Evolutionary conservation across 495 filamentous ascomycete species (phyloP).

Genomic region (Penicillium flavigenum): DNA sequence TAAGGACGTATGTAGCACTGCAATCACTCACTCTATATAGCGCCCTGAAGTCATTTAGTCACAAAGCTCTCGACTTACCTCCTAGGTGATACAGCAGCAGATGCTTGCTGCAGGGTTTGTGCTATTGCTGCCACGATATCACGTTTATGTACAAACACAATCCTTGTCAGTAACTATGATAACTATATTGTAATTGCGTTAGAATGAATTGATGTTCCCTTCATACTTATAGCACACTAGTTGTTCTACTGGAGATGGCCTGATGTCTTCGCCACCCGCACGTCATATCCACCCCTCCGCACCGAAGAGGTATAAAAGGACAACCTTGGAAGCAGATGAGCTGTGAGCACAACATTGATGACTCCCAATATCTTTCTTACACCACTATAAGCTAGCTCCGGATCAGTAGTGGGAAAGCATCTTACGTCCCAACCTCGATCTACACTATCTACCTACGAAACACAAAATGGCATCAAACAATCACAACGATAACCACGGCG

Average conservation of each 20-base stretch:
- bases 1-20: background rate
- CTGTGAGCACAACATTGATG: background rate
- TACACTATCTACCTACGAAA: background rate
- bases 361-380: background rate
- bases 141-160: background rate
- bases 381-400: background rate
- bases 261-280: slow-evolving; percentile 13
- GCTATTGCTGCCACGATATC: background rate
- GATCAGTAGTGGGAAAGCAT: background rate
- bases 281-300: slow-evolving; percentile 11
- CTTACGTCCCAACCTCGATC: background rate
- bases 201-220: background rate
- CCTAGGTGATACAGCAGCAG: background rate
- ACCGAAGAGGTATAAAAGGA: slow-evolving; percentile 4
- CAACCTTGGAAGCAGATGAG: background rate
- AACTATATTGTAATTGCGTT: background rate
- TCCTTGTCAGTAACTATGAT: background rate
- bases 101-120: background rate
- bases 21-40: background rate
- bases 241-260: background rate
- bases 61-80: background rate
- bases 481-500: background rate
- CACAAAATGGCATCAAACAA: background rate
- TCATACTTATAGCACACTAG: background rate
- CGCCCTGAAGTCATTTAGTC: background rate